Percentiles rank a stretch among this genome's conserved stretches.
These are phyloP conservation scores for Coprinopsis marcescibilis DNA, from an alignment of 768 basidiomycete species.

Conservation along the genomic window DNA sequence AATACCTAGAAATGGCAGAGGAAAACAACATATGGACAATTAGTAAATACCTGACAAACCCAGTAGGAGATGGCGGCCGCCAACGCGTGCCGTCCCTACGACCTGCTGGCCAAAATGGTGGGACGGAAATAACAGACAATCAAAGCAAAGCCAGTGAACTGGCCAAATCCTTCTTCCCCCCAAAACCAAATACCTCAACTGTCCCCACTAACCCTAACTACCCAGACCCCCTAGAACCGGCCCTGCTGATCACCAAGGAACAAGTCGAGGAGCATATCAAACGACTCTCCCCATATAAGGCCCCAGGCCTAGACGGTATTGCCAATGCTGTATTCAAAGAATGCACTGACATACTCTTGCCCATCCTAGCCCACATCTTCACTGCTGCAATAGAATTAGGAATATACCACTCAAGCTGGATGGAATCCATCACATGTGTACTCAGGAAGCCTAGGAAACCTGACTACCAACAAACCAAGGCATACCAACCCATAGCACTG, in stretches of 20 bases:
- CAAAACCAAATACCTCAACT: not conserved
- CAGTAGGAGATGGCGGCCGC: constrained; percentile 19
- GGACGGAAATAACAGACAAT: constrained; percentile 14
- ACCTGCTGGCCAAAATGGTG: not conserved
- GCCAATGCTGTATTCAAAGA: constrained; percentile 19
- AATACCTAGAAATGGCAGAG: too few relatives aligned
- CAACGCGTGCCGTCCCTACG: constrained; percentile 22
- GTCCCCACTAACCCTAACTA: constrained; percentile 17
- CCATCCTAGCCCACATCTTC: constrained; percentile 16
- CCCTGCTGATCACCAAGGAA: constrained; percentile 16
- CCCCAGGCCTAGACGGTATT: constrained; percentile 21
- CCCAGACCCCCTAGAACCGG: constrained; percentile 18
- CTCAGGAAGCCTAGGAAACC: constrained; percentile 29
- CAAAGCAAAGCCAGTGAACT: constrained; percentile 19
- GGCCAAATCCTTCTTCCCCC: constrained; percentile 24
- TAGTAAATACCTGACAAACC: constrained; percentile 15
- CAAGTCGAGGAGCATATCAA: constrained; percentile 21
- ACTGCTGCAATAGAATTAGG: constrained; percentile 10
- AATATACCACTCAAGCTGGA: constrained; percentile 10
- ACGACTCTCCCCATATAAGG: constrained; percentile 27
- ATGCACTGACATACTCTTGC: constrained; percentile 3
- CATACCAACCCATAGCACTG: constrained; percentile 29
- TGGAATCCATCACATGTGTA: constrained; percentile 19
- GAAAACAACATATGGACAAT: too few relatives aligned
- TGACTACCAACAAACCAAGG: constrained; percentile 26